phyloP scores from a whole-genome alignment of 2,329 filamentous ascomycete genomes.

The Escovopsis sp. region DNA sequence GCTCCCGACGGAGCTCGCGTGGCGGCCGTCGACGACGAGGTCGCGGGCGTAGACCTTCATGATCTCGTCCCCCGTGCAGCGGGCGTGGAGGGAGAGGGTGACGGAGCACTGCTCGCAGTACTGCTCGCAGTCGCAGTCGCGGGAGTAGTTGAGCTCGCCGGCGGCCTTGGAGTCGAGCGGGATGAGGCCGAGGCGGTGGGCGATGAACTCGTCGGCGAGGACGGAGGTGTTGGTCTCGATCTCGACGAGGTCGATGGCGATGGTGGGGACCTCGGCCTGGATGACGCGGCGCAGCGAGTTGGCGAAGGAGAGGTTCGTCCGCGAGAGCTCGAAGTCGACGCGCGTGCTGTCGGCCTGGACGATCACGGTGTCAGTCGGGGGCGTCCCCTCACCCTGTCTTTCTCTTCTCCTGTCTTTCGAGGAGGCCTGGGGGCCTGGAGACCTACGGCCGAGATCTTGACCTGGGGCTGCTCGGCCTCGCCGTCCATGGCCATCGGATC shows the following conservation, averaged over 20 bases:
- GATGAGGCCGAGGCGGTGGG: slow-evolving; percentile 79
- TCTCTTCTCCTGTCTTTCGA: slow-evolving; percentile 4
- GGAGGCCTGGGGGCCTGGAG: too few relatives aligned
- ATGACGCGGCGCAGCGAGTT: slow-evolving; percentile 86
- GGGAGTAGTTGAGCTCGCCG: slow-evolving; percentile 68
- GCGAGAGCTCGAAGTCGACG: slow-evolving; percentile 83
- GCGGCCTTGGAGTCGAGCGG: slow-evolving; percentile 75
- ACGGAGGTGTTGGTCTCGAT: slow-evolving; percentile 91
- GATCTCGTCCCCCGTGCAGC: slow-evolving; percentile 70
- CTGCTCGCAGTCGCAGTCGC: slow-evolving; percentile 93
- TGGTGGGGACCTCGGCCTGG: slow-evolving; percentile 83
- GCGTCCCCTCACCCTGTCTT: too few relatives aligned
- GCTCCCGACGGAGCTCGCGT: slow-evolving; percentile 62
- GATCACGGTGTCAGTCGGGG: neutral
- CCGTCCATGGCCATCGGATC: slow-evolving; percentile 44
- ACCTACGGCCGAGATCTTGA: slow-evolving; percentile 46
- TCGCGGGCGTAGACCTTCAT: slow-evolving; percentile 93
- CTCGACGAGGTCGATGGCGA: slow-evolving; percentile 90
- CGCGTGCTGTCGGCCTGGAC: slow-evolving; percentile 59
- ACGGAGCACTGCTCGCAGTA: slow-evolving; percentile 89
- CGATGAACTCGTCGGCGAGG: slow-evolving; percentile 88
- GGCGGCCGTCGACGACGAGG: slow-evolving; percentile 54
- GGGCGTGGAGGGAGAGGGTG: slow-evolving; percentile 67
- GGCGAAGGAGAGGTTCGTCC: slow-evolving; percentile 79
- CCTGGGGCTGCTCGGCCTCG: slow-evolving; percentile 38